Base-by-base conservation (phyloP, 2,329 filamentous ascomycete genomes). In the Aureobasidium musti region DNA sequence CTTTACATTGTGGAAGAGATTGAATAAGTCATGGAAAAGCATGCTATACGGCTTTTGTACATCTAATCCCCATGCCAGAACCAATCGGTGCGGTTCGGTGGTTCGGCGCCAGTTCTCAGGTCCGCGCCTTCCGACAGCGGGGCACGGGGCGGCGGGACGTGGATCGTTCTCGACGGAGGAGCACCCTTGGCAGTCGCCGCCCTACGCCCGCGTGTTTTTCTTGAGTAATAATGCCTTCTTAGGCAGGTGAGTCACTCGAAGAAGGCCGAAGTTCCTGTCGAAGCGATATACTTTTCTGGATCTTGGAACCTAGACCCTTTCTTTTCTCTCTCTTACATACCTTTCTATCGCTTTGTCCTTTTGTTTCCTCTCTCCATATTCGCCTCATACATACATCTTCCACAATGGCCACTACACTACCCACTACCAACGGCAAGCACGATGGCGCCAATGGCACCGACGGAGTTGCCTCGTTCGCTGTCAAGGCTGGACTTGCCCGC, bases 401-500 rank as follows among this genome's bases (percentile, higher is more conserved):
- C 61, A 69, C 66, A 74, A 82, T 82, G 80, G 77, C 79, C 39
- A 77, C 80, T 67, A 80, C 82, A 76, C 77, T 83, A 63, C 81
- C 82, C 69, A 80, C 79, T 65, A 77, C 77, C 66, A 81, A 81
- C 67, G 79, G 79, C 73, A 70, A 77, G 70, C 72, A 67, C 73
- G 75, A 67, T 41, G 56, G 61, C 49, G 45, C 66, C 67, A 73
- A 71, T 67, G 73, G 69, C 68, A 73, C 70, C 65, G 73, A 76
- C 68, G 73, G 71, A 30, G 72, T 79, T 57, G 77, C 80, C 72
- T 84, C 87, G 79, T 96, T 97, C 80, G 89, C 89, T 72, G 89
- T 97, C 85, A 99, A 99, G 86, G 90, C 92, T 64, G 95, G 94
- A 68, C 84, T 99, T 71, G 95, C 95, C 28, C 91, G 96, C 80